Evolutionary conservation across 768 basidiomycete species (phyloP).

Genomic region (Chalciporus pseudorubinellus): DNA sequence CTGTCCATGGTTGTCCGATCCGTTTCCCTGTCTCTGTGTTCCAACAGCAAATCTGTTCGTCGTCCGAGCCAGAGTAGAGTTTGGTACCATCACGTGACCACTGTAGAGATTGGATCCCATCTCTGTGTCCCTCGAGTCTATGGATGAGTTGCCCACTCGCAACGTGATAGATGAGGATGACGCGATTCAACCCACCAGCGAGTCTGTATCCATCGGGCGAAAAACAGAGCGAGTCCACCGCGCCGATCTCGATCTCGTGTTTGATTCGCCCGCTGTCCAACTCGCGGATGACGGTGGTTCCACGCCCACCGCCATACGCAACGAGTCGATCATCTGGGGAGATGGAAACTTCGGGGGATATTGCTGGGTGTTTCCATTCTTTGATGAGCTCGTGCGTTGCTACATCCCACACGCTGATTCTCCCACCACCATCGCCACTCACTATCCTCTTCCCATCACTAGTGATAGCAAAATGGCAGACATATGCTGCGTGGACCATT

Average conservation of each 20-base stretch:
- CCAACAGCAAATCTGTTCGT: neutral
- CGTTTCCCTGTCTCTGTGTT: neutral
- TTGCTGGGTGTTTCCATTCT: neutral
- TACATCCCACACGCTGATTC: neutral
- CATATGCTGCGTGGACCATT: neutral
- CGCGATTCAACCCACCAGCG: neutral
- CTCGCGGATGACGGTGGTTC: neutral
- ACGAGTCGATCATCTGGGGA: constrained; percentile 1
- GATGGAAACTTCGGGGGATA: neutral
- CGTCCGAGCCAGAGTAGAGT: neutral
- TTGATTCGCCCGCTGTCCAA: neutral
- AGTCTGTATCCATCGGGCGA: constrained; percentile 3
- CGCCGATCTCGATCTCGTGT: neutral
- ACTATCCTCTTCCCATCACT: neutral
- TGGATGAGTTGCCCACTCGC: neutral
- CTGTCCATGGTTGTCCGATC: neutral
- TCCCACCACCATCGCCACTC: neutral
- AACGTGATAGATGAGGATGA: neutral
- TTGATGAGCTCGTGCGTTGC: neutral
- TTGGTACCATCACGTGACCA: constrained; percentile 7
- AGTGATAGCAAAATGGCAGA: neutral
- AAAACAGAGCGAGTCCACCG: neutral
- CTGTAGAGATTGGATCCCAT: neutral
- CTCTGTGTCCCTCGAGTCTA: neutral
- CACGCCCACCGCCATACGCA: neutral